phyloP scores from a whole-genome alignment of 2,329 filamentous ascomycete species.

The Gaeumannomyces tritici region DNA sequence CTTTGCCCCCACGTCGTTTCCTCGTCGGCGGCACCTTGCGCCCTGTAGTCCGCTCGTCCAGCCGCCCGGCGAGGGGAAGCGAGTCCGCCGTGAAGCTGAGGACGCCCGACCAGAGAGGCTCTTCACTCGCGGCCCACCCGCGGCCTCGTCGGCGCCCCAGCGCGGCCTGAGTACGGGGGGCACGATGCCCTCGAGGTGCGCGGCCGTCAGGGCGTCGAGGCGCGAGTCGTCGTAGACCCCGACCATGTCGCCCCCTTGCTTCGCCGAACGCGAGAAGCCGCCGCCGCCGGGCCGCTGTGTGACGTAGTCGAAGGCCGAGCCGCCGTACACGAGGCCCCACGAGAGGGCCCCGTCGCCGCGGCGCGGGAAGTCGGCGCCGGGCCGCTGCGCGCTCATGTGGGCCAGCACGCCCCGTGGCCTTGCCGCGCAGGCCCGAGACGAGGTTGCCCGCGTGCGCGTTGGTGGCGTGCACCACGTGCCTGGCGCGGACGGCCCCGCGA shows the following conservation, averaged over 20 bases:
- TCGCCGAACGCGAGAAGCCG: conserved; percentile 32
- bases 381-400: conserved; percentile 40
- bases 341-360: too few relatives aligned
- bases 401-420: conserved; percentile 31
- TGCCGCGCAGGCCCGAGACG: conserved; percentile 25
- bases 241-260: conserved; percentile 32
- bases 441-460: conserved; percentile 18
- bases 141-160: conserved; percentile 19
- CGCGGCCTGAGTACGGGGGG: conserved; percentile 28
- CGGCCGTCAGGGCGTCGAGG: conserved; percentile 26
- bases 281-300: conserved; percentile 25
- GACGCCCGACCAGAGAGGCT: conserved; percentile 40
- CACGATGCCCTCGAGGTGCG: conserved; percentile 31
- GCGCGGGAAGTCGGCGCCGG: conserved; percentile 22
- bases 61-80: conserved; percentile 36
- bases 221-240: conserved; percentile 36
- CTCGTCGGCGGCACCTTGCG: conserved; percentile 6
- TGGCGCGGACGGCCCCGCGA: conserved; percentile 11
- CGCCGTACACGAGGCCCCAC: too few relatives aligned
- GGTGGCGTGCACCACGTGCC: conserved; percentile 15
- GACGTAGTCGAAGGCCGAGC: too few relatives aligned
- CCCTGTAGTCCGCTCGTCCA: conserved; percentile 22
- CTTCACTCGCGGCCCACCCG: conserved; percentile 14
- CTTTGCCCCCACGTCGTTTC: conserved; percentile 17
- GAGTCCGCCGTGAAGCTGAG: conserved; percentile 36